A percentile compares a stretch with the other conserved stretches of the same genome.
Evolutionary conservation across 2,329 filamentous ascomycete genomes (phyloP).

Genomic region (Seiridium cupressi): DNA sequence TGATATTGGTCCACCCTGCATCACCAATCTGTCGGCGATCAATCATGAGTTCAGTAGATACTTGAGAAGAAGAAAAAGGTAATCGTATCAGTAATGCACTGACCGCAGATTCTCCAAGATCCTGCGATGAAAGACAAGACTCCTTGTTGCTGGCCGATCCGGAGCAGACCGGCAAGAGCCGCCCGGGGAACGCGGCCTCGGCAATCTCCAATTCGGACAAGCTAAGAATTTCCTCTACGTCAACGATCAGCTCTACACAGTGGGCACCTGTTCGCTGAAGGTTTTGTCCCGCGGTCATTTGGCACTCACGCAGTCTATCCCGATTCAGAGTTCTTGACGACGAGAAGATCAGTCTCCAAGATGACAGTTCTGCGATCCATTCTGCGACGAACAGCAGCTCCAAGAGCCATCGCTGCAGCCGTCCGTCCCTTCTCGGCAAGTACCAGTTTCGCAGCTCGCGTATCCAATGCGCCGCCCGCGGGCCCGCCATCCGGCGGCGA

Average conservation of each 20-base stretch:
- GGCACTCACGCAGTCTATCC: background rate
- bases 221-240: constrained; percentile 15
- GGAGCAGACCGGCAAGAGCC: background rate
- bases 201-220: constrained; percentile 7
- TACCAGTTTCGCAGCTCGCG: constrained; percentile 15
- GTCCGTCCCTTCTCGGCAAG: constrained; percentile 16
- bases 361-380: constrained; percentile 10
- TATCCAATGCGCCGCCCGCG: constrained; percentile 24
- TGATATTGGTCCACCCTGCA: no score
- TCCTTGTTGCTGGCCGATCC: constrained; percentile 3
- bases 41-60: no score
- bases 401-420: constrained; percentile 1
- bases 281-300: background rate
- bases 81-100: no score
- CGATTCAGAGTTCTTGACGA: background rate
- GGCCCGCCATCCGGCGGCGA: constrained; percentile 43
- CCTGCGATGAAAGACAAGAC: no score
- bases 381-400: constrained; percentile 3
- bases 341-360: background rate
- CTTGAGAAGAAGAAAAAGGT: no score
- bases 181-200: constrained; percentile 2
- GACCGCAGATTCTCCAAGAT: no score
- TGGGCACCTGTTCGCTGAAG: background rate
- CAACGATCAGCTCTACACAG: constrained; percentile 11
- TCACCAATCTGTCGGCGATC: no score